A percentile compares a stretch with the other conserved stretches of the same genome.
Conservation (phyloP, 2,329 filamentous ascomycete genomes). For the Metarhizium rileyi region DNA sequence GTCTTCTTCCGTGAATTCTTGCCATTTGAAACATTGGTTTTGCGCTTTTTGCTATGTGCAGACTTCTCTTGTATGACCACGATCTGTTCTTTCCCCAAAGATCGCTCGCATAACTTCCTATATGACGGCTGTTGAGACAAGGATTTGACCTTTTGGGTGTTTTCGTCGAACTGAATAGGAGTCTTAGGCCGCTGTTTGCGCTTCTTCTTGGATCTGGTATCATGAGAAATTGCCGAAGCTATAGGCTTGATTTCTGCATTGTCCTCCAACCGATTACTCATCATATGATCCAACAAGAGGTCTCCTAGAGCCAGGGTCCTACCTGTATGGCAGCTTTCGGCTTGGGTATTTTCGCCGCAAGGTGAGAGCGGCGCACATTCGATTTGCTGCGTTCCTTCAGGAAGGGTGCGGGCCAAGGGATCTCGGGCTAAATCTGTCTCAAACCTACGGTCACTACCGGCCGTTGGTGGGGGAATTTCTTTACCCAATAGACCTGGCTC, state of each 20-base stretch:
- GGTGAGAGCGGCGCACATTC: not conserved
- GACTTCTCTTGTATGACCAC: not conserved
- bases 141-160: slow-evolving; percentile 17
- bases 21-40: not conserved
- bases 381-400: not conserved
- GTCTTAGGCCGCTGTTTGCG: slow-evolving; percentile 25
- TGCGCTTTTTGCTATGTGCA: not conserved
- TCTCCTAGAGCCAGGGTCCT: not conserved
- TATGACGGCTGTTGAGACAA: slow-evolving; percentile 2
- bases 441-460: too few relatives aligned
- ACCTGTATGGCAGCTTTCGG: not conserved
- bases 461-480: not conserved
- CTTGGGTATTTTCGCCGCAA: not conserved
- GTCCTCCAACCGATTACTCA: not conserved
- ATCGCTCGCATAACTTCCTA: not conserved
- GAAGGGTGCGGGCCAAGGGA: not conserved
- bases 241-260: not conserved
- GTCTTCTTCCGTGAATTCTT: not conserved
- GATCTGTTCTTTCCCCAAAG: not conserved
- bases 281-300: not conserved
- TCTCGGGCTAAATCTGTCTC: not conserved
- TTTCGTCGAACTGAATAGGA: slow-evolving; percentile 23
- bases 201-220: slow-evolving; percentile 10
- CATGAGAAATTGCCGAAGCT: not conserved
- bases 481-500: not conserved